Evolutionary conservation across 495 filamentous ascomycete species (phyloP), one percentile per base, ranked within the genome.

Genomic region (Xanthoparmelia taractica): DNA sequence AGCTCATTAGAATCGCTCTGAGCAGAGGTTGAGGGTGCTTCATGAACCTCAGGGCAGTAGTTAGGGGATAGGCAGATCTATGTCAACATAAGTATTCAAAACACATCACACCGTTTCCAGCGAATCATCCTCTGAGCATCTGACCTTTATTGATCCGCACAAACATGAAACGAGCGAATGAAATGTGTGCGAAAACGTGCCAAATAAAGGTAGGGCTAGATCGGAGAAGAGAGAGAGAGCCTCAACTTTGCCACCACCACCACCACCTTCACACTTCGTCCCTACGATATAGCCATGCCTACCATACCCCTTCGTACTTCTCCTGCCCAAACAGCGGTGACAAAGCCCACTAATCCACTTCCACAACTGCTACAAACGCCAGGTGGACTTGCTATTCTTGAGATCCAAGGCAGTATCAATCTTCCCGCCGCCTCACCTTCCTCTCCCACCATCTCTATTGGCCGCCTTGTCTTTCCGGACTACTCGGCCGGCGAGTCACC

Each of bases 371-470:
- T 97, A n/a, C 89, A 90, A 66, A 96, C 92, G 6, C 92, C 92
- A 33, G 76, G 78, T 5, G 80, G 80, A 40, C 78, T 83, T 37
- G 91, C 91, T n/a, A 76, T 97, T 50, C 80, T 97, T 63, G 92
- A 97, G 73, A 82, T 97, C 23, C 92, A 97, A 77, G 91, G 90
- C 47, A 90, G 85, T 15, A 85, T 97, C 76, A 90, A 96, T 71
- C 69, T 85, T 13, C 84, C 86, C 13, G 36, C 66, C 43, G 58
- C 78, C n/a, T 73, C 75, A 27, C 58, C 70, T 20, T 66, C 33
- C 31, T 41, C 71, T 47, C 61, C 38, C 48, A 64, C 82, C 66
- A 81, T 85, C 17, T 74, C 78, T 15, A 77, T 96, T 67, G 92
- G 91, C 54, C 84, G 85, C 55, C 79, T 96, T 55, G 83, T 87